phyloP scores from a whole-genome alignment of 129 eudicot genomes.

The Artemisia annua region DNA sequence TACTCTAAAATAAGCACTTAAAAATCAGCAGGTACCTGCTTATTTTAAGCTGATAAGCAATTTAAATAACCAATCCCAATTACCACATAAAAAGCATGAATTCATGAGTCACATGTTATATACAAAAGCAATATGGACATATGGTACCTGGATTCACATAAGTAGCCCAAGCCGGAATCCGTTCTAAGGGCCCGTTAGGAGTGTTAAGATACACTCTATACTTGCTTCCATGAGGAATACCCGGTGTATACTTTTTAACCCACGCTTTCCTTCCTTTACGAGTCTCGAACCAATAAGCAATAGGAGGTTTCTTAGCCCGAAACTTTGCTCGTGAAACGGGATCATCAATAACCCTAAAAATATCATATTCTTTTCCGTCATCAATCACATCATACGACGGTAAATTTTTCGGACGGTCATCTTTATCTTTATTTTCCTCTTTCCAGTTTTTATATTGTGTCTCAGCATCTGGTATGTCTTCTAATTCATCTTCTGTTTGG shows the following conservation, averaged over 20 bases:
- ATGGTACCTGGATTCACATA: constrained; percentile 86
- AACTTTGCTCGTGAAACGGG: constrained; percentile 75
- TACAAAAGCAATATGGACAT: neutral
- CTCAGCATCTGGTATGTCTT: constrained; percentile 82
- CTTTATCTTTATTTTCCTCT: constrained; percentile 87
- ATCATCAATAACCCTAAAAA: constrained; percentile 61
- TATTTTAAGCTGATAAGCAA: no score
- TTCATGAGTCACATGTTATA: no score
- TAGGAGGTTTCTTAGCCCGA: constrained; percentile 70
- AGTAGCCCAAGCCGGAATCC: constrained; percentile 99
- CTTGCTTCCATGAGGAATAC: constrained; percentile 93
- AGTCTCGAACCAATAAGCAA: constrained; percentile 90
- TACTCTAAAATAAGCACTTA: no score
- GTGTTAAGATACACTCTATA: constrained; percentile 93
- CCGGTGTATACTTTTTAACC: constrained; percentile 80
- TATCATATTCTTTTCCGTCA: constrained; percentile 69
- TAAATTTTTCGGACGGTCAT: constrained; percentile 69
- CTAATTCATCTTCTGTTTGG: constrained; percentile 88
- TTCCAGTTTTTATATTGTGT: constrained; percentile 78
- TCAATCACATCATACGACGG: constrained; percentile 83
- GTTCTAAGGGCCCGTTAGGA: constrained; percentile 84
- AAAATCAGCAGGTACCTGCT: no score
- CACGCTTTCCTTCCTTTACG: constrained; percentile 94
- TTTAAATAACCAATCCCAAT: no score
- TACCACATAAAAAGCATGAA: no score